Percentiles rank a stretch among this genome's conserved stretches.
These are phyloP conservation scores for Penicillium pancosmium DNA, from an alignment of 495 filamentous ascomycete species.

Conservation along the genomic window DNA sequence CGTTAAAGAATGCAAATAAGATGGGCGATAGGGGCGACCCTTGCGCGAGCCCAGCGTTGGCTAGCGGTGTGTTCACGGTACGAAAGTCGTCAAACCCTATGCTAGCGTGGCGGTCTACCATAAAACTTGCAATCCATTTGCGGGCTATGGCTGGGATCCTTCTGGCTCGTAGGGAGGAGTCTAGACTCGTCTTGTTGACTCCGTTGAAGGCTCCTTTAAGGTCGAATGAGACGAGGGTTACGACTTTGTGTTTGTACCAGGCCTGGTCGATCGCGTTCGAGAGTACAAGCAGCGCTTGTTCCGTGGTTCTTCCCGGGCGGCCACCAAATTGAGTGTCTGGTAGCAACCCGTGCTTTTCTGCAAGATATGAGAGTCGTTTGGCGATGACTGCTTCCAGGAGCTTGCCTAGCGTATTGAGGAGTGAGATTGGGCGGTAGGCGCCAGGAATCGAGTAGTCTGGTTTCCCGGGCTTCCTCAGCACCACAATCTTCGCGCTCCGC, in stretches of 20 bases:
- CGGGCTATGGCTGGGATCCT: slow-evolving; percentile 21
- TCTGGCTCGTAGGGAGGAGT: background rate
- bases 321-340: background rate
- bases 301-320: background rate
- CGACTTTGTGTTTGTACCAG: background rate
- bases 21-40: slow-evolving; percentile 31
- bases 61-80: slow-evolving; percentile 8
- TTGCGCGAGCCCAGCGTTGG: slow-evolving; percentile 30
- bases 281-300: slow-evolving; percentile 8
- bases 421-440: too few species aligned
- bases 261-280: slow-evolving; percentile 15
- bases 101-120: slow-evolving; percentile 3
- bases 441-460: background rate
- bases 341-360: background rate
- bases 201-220: too few species aligned
- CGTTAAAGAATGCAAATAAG: slow-evolving; percentile 33
- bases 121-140: slow-evolving; percentile 22
- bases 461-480: slow-evolving; percentile 28
- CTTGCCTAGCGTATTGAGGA: too few species aligned
- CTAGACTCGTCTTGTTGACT: too few species aligned
- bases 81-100: slow-evolving; percentile 31
- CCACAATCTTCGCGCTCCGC: slow-evolving; percentile 24
- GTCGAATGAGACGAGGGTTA: too few species aligned
- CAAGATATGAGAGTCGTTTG: too few species aligned
- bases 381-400: too few species aligned